Base-by-base conservation (phyloP, 2,329 filamentous ascomycete genomes). In the Parastagonospora nodorum region DNA sequence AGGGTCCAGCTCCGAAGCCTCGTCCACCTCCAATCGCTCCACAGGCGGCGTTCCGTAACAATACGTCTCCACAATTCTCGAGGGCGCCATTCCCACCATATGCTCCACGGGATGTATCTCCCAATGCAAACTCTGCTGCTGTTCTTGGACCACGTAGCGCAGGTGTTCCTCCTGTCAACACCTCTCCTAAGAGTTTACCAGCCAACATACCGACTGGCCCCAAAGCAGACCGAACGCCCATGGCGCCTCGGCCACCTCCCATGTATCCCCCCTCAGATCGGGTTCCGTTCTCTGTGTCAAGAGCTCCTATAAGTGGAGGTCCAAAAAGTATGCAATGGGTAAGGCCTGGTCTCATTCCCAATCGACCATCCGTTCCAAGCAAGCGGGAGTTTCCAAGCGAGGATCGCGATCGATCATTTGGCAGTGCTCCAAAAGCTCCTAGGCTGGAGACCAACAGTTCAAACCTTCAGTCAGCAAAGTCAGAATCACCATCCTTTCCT, bases 331-430 rank as follows among this genome's bases (percentile, higher is more conserved):
- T 68, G 52, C 76, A 78, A 61, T 78, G 75, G 75, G 72, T 75
- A 24, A 66, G 75, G 24, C 76, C 76, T 45, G 75, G 73, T 29
- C 63, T 73, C 6, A 60, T 71, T 30, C 61, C 71, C 3, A 57
- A 64, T 49, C 64, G 69, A 29, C 41, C 66, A 39, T 67, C 62
- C 5, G 60, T 79, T 4, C 78, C 78, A 10, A 73, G 72, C 0
- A 81, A 81, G 57, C 70, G 78, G 28, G 78, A 80, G 50, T 66
- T 69, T 30, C 68, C 71, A 15, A 68, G 64, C 8, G 77, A 79
- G 29, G 78, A 80, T 46, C 77, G 73, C 33, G 74, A 75, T 8
- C 58, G 70, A 41, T 33, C 64, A 1, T 69, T 71, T 42, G 68
- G 67, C 27, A 65, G 57, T 16, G 57, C 55, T 6, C 69, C 65